Evolutionary conservation across 208 protist species (phyloP).

Genomic region (Tritrichomonas foetus): DNA sequence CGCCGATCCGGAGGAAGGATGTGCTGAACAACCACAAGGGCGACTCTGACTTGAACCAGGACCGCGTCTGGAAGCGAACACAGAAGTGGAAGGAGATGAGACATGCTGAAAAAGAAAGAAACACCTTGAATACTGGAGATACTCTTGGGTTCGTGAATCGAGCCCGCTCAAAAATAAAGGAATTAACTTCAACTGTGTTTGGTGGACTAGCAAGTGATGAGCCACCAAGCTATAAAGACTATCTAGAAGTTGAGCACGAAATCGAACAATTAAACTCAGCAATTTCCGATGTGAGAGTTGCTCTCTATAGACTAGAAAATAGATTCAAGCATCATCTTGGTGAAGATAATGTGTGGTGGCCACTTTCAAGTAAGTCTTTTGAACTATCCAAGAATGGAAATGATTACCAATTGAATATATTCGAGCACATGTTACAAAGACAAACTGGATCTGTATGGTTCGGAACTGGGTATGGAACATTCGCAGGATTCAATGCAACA

Average conservation of each 20-base stretch:
- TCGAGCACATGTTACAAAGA: background rate
- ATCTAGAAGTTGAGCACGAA: background rate
- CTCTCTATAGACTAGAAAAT: background rate
- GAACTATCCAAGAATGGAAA: background rate
- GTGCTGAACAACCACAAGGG: background rate
- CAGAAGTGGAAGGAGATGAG: constrained; percentile 1
- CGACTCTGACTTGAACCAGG: background rate
- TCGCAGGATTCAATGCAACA: background rate
- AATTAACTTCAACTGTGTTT: background rate
- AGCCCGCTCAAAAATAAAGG: background rate
- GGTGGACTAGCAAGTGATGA: background rate
- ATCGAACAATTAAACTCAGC: background rate
- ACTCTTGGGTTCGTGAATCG: background rate
- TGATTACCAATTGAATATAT: background rate
- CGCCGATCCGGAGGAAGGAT: background rate
- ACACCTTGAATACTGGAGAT: too few species aligned
- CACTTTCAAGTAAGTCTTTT: background rate
- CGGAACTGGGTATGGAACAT: background rate
- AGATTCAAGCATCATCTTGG: constrained; percentile 1
- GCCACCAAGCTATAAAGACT: background rate
- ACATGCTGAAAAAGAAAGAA: background rate
- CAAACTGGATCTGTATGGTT: background rate
- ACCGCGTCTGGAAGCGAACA: background rate
- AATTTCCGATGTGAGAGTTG: background rate
- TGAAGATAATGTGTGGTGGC: background rate